Evolutionary conservation across 2,329 filamentous ascomycete species (phyloP).

Genomic region (Neofusicoccum umdonicola): DNA sequence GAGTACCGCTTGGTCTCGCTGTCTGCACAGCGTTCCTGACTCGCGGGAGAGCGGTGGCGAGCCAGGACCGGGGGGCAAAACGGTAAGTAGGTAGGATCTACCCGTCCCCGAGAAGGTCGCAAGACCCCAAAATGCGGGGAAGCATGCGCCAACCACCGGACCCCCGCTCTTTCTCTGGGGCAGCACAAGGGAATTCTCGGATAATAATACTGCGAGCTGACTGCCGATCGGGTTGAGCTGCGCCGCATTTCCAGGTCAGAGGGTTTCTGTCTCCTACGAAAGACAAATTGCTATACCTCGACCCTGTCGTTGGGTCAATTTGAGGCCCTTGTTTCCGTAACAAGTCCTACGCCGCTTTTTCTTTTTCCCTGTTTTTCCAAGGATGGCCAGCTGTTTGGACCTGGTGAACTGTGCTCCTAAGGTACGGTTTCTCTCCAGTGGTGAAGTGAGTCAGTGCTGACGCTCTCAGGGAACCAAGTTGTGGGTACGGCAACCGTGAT

Average conservation of each 20-base stretch:
- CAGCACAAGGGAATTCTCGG: not conserved
- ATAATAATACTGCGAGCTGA: not conserved
- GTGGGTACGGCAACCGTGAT: constrained; percentile 25
- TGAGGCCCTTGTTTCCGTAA: too few species aligned
- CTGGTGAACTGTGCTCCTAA: not conserved
- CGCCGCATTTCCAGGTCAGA: not conserved
- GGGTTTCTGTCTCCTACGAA: too few species aligned
- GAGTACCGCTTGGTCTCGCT: not conserved
- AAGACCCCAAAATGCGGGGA: constrained; percentile 11
- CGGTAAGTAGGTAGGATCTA: not conserved
- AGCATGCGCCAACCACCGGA: not conserved
- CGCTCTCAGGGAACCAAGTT: constrained; percentile 33
- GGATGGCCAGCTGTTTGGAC: not conserved
- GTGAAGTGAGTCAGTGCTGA: not conserved
- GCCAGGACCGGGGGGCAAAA: too few species aligned
- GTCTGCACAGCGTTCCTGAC: not conserved
- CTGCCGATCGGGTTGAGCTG: too few species aligned
- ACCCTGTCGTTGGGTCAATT: too few species aligned
- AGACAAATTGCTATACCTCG: too few species aligned
- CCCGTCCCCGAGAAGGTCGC: not conserved
- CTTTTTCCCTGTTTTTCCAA: too few species aligned
- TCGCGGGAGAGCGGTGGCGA: not conserved
- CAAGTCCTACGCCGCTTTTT: too few species aligned
- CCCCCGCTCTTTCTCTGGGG: not conserved
- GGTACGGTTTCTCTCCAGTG: not conserved